Evolutionary conservation across 1,284 basidiomycete species (phyloP).

Genomic region (Inonotus obliquus): DNA sequence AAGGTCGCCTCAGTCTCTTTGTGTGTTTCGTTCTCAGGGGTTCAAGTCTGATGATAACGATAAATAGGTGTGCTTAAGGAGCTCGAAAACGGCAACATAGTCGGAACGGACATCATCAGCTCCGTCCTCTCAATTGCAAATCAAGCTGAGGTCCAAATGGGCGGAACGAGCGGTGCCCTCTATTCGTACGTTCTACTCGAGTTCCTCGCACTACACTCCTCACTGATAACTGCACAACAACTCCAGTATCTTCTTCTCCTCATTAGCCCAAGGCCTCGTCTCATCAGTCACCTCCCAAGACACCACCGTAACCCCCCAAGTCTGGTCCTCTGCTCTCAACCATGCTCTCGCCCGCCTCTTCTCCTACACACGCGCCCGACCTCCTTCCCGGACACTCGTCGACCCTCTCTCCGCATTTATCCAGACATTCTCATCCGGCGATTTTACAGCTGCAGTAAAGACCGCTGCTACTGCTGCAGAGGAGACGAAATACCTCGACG

Average conservation of each 20-base stretch:
- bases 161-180: slow-evolving; percentile 87
- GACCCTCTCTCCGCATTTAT: slow-evolving; percentile 90
- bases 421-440: slow-evolving; percentile 37
- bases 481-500: slow-evolving; percentile 67
- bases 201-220: background rate
- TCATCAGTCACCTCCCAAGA: slow-evolving; percentile 32
- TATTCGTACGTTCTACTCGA: slow-evolving; percentile 64
- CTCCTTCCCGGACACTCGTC: slow-evolving; percentile 86
- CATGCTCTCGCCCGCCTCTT: slow-evolving; percentile 71
- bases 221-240: background rate
- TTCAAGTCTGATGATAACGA: background rate
- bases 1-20: slow-evolving; percentile 33
- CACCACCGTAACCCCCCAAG: slow-evolving; percentile 37
- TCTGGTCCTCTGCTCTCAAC: slow-evolving; percentile 61
- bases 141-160: slow-evolving; percentile 84
- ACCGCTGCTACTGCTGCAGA: slow-evolving; percentile 70
- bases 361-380: slow-evolving; percentile 85
- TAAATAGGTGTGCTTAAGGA: slow-evolving; percentile 47
- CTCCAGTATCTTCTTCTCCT: slow-evolving; percentile 81
- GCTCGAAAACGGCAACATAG: slow-evolving; percentile 45
- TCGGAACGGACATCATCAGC: slow-evolving; percentile 57
- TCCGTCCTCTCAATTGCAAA: slow-evolving; percentile 67
- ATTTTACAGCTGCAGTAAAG: slow-evolving; percentile 45
- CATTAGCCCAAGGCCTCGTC: slow-evolving; percentile 74
- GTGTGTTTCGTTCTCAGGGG: background rate